Evolutionary conservation across 2,329 filamentous ascomycete species (phyloP).

Genomic region (Pseudogymnoascus sp.): DNA sequence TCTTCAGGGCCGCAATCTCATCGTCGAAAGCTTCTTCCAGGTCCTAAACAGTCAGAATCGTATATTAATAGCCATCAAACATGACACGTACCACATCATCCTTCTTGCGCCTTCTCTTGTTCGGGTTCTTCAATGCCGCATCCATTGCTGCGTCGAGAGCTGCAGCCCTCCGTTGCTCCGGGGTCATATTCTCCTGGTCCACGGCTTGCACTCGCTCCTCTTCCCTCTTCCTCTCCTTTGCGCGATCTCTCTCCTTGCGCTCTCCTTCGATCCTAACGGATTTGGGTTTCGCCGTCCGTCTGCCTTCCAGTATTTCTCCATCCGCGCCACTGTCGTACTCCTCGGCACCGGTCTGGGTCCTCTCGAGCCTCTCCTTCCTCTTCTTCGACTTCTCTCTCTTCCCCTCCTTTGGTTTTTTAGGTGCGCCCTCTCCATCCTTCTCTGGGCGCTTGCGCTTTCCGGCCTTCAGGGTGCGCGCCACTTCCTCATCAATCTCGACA

Average conservation of each 20-base stretch:
- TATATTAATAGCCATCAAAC: background rate
- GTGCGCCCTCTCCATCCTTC: constrained; percentile 55
- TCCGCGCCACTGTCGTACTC: constrained; percentile 36
- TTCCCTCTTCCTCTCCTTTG: constrained; percentile 38
- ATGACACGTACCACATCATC: constrained; percentile 70
- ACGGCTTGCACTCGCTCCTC: constrained; percentile 55
- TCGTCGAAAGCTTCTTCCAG: constrained; percentile 86
- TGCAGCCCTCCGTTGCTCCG: constrained; percentile 75
- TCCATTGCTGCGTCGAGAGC: constrained; percentile 85
- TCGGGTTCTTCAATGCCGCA: constrained; percentile 75
- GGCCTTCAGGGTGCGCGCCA: constrained; percentile 57
- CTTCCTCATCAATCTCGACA: constrained; percentile 62
- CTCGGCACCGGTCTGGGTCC: constrained; percentile 45
- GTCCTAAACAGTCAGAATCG: constrained; percentile 50
- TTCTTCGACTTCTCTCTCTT: constrained; percentile 63
- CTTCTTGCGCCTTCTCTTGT: constrained; percentile 63
- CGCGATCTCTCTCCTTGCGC: constrained; percentile 27
- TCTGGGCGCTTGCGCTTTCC: constrained; percentile 60
- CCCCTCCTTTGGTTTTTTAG: constrained; percentile 63
- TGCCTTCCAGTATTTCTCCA: constrained; percentile 48
- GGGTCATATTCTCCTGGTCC: constrained; percentile 71
- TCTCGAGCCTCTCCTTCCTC: constrained; percentile 54
- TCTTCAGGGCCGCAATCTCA: constrained; percentile 79
- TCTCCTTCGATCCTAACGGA: constrained; percentile 39
- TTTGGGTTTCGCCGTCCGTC: constrained; percentile 39